Conservation (phyloP, 108 stramenopile species). For the Fragilariopsis cylindrus region DNA sequence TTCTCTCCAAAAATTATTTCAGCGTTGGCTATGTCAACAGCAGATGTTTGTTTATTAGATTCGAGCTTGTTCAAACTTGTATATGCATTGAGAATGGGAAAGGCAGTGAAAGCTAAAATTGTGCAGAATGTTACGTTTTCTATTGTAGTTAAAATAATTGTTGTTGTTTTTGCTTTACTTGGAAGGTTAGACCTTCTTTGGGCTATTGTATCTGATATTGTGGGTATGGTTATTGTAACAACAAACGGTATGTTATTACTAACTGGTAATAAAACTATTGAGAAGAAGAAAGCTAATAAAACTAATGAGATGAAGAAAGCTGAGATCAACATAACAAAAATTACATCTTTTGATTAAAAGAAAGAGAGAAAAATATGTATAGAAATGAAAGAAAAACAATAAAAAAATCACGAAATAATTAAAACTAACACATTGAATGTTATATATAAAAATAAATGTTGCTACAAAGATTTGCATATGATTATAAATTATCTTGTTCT, state of each 20-base stretch:
- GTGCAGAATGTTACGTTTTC: slow-evolving; percentile 69
- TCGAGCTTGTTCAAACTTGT: slow-evolving; percentile 66
- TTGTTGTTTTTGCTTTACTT: slow-evolving; percentile 66
- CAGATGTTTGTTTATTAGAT: slow-evolving; percentile 76
- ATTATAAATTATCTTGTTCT: too few species aligned
- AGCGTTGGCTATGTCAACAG: slow-evolving; percentile 92
- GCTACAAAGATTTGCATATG: too few species aligned
- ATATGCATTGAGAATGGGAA: slow-evolving; percentile 59
- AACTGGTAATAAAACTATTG: background rate
- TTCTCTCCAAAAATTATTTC: too few species aligned
- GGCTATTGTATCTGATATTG: slow-evolving; percentile 75
- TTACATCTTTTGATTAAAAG: too few species aligned
- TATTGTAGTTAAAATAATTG: slow-evolving; percentile 55
- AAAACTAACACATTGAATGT: too few species aligned
- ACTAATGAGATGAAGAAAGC: background rate
- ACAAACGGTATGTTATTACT: slow-evolving; percentile 74
- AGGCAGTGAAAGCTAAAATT: slow-evolving; percentile 64
- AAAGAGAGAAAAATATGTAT: too few species aligned
- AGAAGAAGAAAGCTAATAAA: slow-evolving; percentile 6
- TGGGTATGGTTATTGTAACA: slow-evolving; percentile 79
- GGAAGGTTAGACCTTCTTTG: slow-evolving; percentile 59
- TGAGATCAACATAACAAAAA: too few species aligned
- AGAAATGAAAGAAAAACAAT: too few species aligned
- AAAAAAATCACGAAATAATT: too few species aligned
- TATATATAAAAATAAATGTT: too few species aligned